A percentile compares a stretch with the other conserved stretches of the same genome.
phyloP scores from a whole-genome alignment of 169 alveolate genomes.

The Nephromyces sp. region DNA sequence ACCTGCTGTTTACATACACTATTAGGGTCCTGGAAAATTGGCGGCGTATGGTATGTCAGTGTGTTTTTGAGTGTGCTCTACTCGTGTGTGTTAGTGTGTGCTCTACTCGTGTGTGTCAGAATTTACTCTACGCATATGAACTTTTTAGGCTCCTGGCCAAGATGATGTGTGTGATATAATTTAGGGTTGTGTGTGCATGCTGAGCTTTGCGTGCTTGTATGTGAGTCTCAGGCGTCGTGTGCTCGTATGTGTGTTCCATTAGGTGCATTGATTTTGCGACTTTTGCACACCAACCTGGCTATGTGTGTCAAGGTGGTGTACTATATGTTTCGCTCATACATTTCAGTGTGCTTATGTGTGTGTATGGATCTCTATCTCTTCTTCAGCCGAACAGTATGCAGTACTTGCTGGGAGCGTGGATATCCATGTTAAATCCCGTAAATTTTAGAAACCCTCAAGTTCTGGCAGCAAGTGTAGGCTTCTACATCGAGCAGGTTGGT shows the following conservation, averaged over 20 bases:
- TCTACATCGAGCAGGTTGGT: slow-evolving; percentile 48
- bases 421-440: slow-evolving; percentile 76
- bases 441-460: slow-evolving; percentile 64
- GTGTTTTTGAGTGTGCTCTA: background rate
- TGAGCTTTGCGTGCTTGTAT: too few relatives aligned
- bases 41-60: slow-evolving; percentile 39
- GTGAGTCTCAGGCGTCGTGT: too few relatives aligned
- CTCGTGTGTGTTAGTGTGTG: background rate
- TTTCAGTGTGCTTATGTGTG: background rate
- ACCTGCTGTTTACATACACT: slow-evolving; percentile 73
- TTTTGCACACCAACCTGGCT: background rate
- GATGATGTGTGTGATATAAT: too few relatives aligned
- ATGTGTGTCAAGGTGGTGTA: background rate
- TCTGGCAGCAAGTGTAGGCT: slow-evolving; percentile 61
- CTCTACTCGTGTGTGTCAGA: too few relatives aligned
- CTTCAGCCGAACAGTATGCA: slow-evolving; percentile 79
- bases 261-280: background rate
- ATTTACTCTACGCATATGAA: too few relatives aligned
- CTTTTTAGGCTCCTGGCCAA: too few relatives aligned
- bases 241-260: too few relatives aligned
- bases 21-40: slow-evolving; percentile 73
- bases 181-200: too few relatives aligned
- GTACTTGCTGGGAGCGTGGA: slow-evolving; percentile 81
- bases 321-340: background rate
- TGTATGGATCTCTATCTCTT: background rate